Conservation (phyloP, 2,329 filamentous ascomycete genomes). For the Juglanconis oblonga region DNA sequence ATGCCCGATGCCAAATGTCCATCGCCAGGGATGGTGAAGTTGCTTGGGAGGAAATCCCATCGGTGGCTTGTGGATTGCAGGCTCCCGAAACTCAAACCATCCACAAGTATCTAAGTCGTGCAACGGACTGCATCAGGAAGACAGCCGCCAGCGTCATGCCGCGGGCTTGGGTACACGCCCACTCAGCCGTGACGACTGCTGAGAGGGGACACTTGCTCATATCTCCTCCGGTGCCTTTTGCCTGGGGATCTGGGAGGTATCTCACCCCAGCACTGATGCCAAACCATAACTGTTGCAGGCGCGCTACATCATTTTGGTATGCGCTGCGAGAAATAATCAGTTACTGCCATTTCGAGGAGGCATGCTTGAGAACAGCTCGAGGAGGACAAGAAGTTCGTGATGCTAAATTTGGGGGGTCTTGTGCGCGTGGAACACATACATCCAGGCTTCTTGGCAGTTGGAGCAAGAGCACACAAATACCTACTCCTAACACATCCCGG, state of each 20-base stretch:
- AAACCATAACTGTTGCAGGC: background rate
- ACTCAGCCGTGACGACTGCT: constrained; percentile 29
- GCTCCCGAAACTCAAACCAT: constrained; percentile 17
- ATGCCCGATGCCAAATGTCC: constrained; percentile 47
- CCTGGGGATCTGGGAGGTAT: background rate
- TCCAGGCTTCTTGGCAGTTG: no score
- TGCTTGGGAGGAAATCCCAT: constrained; percentile 6
- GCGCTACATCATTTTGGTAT: no score
- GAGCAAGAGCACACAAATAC: no score
- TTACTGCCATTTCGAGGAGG: no score
- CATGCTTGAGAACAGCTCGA: no score
- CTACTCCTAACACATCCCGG: no score
- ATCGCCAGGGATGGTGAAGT: constrained; percentile 47
- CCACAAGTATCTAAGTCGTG: constrained; percentile 17
- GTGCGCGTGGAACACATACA: no score
- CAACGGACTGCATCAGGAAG: constrained; percentile 26
- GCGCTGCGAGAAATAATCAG: no score
- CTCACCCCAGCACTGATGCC: constrained; percentile 29
- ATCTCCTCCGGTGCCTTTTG: background rate
- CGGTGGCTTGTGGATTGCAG: constrained; percentile 8
- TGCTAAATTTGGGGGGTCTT: no score
- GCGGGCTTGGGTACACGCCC: constrained; percentile 25
- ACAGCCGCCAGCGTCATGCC: constrained; percentile 26
- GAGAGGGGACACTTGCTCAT: constrained; percentile 26
- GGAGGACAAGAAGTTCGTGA: no score